A percentile compares a stretch with the other conserved stretches of the same genome.
phyloP scores from a whole-genome alignment of 352 stramenopile species.

The Saprolegnia parasitica region DNA sequence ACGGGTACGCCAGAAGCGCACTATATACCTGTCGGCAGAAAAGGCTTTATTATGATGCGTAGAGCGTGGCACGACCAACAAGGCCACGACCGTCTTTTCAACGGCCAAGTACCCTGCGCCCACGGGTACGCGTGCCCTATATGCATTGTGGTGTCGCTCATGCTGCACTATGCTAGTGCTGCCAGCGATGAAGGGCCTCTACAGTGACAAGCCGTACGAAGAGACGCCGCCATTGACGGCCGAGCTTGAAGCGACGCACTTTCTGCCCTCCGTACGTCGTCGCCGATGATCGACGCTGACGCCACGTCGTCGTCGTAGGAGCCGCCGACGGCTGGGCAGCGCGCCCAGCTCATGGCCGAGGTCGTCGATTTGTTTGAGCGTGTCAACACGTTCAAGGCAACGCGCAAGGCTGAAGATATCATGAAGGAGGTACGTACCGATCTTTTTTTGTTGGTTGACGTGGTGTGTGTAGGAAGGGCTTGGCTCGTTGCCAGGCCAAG shows the following conservation, averaged over 20 bases:
- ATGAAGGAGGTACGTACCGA: slow-evolving; percentile 56
- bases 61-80: slow-evolving; percentile 71
- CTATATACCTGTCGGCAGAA: too few species aligned
- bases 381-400: slow-evolving; percentile 73
- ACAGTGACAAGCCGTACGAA: slow-evolving; percentile 78
- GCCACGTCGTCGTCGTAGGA: slow-evolving; percentile 34
- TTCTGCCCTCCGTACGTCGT: slow-evolving; percentile 53
- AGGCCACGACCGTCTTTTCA: slow-evolving; percentile 85
- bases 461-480: slow-evolving; percentile 51
- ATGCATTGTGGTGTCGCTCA: neutral
- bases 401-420: slow-evolving; percentile 63
- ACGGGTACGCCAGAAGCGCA: slow-evolving; percentile 13
- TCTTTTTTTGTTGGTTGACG: neutral
- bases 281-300: neutral
- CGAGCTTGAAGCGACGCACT: slow-evolving; percentile 78
- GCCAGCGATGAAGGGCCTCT: slow-evolving; percentile 66
- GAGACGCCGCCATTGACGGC: slow-evolving; percentile 63
- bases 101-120: slow-evolving; percentile 83
- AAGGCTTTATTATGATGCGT: too few species aligned
- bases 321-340: slow-evolving; percentile 57
- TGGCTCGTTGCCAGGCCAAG: slow-evolving; percentile 70
- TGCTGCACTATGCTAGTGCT: slow-evolving; percentile 33
- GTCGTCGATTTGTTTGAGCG: slow-evolving; percentile 80
- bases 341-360: slow-evolving; percentile 73
- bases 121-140: slow-evolving; percentile 37